Base-by-base conservation (phyloP, 2,329 filamentous ascomycete species). In the Neofusicoccum laricinum region DNA sequence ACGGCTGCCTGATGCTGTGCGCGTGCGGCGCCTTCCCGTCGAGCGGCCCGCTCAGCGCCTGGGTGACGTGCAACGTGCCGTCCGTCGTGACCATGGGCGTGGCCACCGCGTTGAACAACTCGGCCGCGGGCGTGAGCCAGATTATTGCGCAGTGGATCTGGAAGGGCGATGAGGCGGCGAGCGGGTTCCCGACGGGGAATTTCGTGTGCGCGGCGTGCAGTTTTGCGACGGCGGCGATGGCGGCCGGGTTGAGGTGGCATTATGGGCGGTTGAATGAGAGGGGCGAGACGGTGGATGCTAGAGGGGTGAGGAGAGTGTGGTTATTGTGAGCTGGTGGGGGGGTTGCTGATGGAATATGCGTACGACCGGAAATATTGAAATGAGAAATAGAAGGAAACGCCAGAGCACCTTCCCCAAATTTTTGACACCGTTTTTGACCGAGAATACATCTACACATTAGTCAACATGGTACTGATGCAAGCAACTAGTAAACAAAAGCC, bases 91-190 rank as follows among this genome's bases (percentile, higher is more conserved):
- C 76, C 12, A 75, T 79, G 61, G 74, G 73, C 0, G 68, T 79
- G 19, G 77, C 76, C 4, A 76, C 76, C 19, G 77, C 77, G 1
- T 63, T 78, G 30, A 73, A 78, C 61, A 78, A 78, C 58, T 74
- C 71, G 1, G 74, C 71, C 25, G 76, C 76, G 2, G 77, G 77
- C 0, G 68, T 79, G 6, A 73, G 74, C 2, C 75, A 77, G 66
- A 76, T 79, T 15, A 76, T 79, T 21, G 73, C 76, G 0, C 75
- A 78, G 66, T 79, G 76, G 77, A 78, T 79, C 12, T 78, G 77
- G 76, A 74, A 70, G 34, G 67, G 69, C 5, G 66, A 63, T 2
- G 74, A 78, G 63, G 69, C 69, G 3, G 36, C 45, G 0, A 41
- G 49, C 2, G 76, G 76, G 0, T 79, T 76, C 66, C 77, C 76